phyloP scores from a whole-genome alignment of 202 grass and related monocot genomes.

The Schoenoplectus tabernaemontani region DNA sequence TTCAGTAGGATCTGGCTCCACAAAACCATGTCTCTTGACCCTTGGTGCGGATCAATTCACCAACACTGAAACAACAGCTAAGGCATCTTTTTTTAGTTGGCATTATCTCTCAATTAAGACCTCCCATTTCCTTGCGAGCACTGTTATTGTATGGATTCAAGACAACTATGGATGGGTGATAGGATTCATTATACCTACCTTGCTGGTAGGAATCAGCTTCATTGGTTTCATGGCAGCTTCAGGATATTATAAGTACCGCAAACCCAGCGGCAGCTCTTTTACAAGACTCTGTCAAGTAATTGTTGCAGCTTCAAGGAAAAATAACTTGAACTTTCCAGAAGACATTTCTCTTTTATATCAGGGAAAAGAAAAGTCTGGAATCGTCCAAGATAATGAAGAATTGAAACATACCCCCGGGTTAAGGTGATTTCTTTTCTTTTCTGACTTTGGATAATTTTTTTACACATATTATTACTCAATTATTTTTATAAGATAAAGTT shows the following conservation, averaged over 20 bases:
- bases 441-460: not conserved
- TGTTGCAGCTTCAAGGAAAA: slow-evolving; percentile 27
- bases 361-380: not conserved
- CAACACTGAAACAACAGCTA: slow-evolving; percentile 16
- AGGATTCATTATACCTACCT: slow-evolving; percentile 24
- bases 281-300: slow-evolving; percentile 28
- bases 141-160: slow-evolving; percentile 27
- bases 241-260: slow-evolving; percentile 16
- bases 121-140: slow-evolving; percentile 16
- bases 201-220: not conserved
- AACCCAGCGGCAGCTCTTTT: slow-evolving; percentile 30
- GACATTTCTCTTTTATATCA: slow-evolving; percentile 15
- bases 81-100: slow-evolving; percentile 35
- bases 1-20: slow-evolving; percentile 31
- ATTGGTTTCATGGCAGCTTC: slow-evolving; percentile 22
- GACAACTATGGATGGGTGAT: slow-evolving; percentile 24
- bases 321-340: not conserved
- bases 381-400: not conserved
- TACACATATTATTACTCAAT: not conserved
- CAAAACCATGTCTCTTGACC: slow-evolving; percentile 27
- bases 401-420: not conserved
- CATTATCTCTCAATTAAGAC: slow-evolving; percentile 28
- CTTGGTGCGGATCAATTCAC: slow-evolving; percentile 38
- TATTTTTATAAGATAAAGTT: no score
- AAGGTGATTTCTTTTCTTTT: not conserved